Conservation (phyloP, 805 yeast species). For the Metschnikowia hibisci region DNA sequence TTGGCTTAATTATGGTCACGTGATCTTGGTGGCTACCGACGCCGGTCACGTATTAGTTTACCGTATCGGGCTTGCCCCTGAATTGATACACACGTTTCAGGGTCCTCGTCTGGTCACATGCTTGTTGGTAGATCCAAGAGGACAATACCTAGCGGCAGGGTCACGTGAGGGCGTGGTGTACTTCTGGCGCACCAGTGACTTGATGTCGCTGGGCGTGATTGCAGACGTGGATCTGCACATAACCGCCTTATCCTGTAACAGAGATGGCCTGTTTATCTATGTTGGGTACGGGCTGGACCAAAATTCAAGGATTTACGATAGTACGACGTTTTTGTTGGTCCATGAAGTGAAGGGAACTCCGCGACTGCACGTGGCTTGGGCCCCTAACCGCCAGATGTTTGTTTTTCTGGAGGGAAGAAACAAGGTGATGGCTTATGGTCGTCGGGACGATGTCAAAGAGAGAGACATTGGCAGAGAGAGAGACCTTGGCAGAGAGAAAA, state of each 20-base stretch:
- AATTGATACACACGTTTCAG: constrained; percentile 18
- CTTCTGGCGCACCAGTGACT: constrained; percentile 42
- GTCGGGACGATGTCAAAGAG: background rate
- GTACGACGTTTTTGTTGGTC: constrained; percentile 25
- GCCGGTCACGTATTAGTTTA: constrained; percentile 41
- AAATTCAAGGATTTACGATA: constrained; percentile 40
- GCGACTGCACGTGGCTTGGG: constrained; percentile 26
- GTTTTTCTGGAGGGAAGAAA: constrained; percentile 31
- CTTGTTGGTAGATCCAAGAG: constrained; percentile 50
- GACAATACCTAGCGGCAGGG: constrained; percentile 48
- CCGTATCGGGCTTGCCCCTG: constrained; percentile 9
- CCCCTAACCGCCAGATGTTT: constrained; percentile 31
- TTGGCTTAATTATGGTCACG: constrained; percentile 45
- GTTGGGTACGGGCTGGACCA: constrained; percentile 41
- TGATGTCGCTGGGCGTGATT: constrained; percentile 35
- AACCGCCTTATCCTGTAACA: constrained; percentile 33
- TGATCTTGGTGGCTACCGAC: constrained; percentile 39
- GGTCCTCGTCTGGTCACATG: constrained; percentile 51
- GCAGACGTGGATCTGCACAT: constrained; percentile 43
- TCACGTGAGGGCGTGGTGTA: constrained; percentile 55
- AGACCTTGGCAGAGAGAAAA: background rate
- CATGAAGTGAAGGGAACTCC: constrained; percentile 22
- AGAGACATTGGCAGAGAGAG: background rate
- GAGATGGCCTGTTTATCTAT: constrained; percentile 46
- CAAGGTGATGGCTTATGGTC: constrained; percentile 19